Evolutionary conservation across 768 basidiomycete species (phyloP).

Genomic region (Trametes sanguinea): DNA sequence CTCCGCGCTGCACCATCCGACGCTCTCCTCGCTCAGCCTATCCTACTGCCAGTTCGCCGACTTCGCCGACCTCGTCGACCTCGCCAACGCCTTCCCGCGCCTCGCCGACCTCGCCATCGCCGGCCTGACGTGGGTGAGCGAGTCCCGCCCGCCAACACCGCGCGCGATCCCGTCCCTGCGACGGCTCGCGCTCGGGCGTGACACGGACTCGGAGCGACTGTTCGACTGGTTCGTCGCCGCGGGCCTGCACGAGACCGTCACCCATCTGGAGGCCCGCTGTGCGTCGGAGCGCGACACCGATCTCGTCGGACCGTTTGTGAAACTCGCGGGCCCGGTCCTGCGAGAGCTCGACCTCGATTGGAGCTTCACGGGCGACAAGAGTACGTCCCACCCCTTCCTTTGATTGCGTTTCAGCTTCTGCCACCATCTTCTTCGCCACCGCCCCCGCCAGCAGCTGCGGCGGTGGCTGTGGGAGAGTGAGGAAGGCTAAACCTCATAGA

Average conservation of each 20-base stretch:
- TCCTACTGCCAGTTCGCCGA: slow-evolving; percentile 31
- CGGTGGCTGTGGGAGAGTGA: neutral
- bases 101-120: slow-evolving; percentile 24
- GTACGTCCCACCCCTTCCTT: slow-evolving; percentile 3
- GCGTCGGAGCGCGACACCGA: slow-evolving; percentile 25
- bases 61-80: slow-evolving; percentile 28
- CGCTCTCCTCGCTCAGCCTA: slow-evolving; percentile 25
- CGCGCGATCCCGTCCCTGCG: slow-evolving; percentile 10
- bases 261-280: slow-evolving; percentile 22
- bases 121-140: slow-evolving; percentile 26
- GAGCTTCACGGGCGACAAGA: slow-evolving; percentile 22
- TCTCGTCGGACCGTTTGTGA: slow-evolving; percentile 25
- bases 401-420: neutral
- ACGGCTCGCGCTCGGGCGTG: slow-evolving; percentile 25
- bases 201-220: slow-evolving; percentile 21
- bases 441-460: neutral
- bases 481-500: too few relatives aligned
- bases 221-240: slow-evolving; percentile 28
- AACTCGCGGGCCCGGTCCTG: slow-evolving; percentile 22
- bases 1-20: slow-evolving; percentile 2
- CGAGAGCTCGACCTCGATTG: slow-evolving; percentile 30
- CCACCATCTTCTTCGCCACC: neutral
- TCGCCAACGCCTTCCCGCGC: slow-evolving; percentile 28
- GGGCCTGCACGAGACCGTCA: slow-evolving; percentile 17
- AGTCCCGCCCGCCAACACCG: neutral